Conservation (phyloP, 768 basidiomycete species). For the Daedalea quercina region DNA sequence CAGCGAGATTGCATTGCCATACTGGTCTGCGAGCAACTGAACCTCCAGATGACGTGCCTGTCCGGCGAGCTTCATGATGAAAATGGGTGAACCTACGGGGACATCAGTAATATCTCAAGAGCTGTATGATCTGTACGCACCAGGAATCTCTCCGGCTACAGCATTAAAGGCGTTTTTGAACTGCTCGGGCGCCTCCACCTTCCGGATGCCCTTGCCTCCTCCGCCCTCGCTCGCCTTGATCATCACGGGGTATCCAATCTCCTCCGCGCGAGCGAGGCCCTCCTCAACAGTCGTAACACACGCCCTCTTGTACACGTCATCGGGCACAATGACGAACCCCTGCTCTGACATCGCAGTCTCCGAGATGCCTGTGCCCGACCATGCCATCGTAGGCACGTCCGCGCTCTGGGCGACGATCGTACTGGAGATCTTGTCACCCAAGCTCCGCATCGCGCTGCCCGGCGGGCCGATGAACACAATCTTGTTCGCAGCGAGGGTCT, state of each 20-base stretch:
- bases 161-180: constrained; percentile 96
- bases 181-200: constrained; percentile 77
- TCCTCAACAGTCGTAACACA: constrained; percentile 87
- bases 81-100: constrained; percentile 83
- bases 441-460: constrained; percentile 96
- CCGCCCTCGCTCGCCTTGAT: constrained; percentile 99
- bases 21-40: constrained; percentile 97
- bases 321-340: constrained; percentile 93
- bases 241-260: constrained; percentile 97
- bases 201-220: constrained; percentile 98
- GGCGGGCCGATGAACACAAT: constrained; percentile 99
- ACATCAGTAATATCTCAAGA: constrained; percentile 5
- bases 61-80: constrained; percentile 99
- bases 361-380: constrained; percentile 93
- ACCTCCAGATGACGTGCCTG: constrained; percentile 97
- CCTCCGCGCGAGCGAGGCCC: constrained; percentile 73
- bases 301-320: constrained; percentile 80
- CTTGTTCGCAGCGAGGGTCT: constrained; percentile 86
- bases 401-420: constrained; percentile 98
- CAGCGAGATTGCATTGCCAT: constrained; percentile 97
- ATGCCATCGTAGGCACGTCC: constrained; percentile 95
- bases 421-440: constrained; percentile 99
- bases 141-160: constrained; percentile 93
- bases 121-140: constrained; percentile 35
- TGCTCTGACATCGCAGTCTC: constrained; percentile 78